Conservation (phyloP, 441 rosid species). For the Populus hybrid region DNA sequence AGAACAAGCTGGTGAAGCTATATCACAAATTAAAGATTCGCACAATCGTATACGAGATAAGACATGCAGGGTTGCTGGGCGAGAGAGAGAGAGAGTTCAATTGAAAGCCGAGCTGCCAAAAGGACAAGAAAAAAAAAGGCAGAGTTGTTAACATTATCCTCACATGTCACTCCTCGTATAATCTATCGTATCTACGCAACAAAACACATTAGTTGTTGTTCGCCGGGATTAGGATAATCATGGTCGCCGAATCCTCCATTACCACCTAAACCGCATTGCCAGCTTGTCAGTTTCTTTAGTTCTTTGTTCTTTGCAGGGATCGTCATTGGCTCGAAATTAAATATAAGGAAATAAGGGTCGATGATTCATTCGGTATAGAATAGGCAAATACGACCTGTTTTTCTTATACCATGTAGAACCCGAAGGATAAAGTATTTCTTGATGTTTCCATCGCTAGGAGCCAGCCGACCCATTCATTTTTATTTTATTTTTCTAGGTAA, state of each 20-base stretch:
- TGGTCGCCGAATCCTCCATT: slow-evolving; percentile 7
- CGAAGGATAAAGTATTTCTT: no score
- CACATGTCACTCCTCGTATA: not conserved
- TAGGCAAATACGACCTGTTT: not conserved
- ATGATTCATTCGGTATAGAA: not conserved
- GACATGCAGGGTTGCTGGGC: not conserved
- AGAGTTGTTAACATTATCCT: slow-evolving; percentile 16
- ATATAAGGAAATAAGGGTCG: not conserved
- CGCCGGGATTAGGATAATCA: not conserved
- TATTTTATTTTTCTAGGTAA: no score
- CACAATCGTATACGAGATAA: not conserved
- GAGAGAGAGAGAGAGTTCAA: not conserved
- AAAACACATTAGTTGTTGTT: not conserved
- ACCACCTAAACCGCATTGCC: not conserved
- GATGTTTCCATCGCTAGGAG: no score
- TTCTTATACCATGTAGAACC: no score
- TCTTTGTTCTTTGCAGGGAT: not conserved
- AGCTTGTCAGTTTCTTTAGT: slow-evolving; percentile 1
- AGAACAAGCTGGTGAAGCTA: not conserved
- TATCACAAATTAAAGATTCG: not conserved
- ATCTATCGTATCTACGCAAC: not conserved
- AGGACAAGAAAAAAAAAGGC: not conserved
- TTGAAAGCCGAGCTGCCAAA: not conserved
- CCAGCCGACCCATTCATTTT: no score
- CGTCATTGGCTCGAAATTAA: slow-evolving; percentile 13